These are phyloP conservation scores for Phyllosticta citriasiana DNA, from an alignment of 2,329 filamentous ascomycete genomes.

Conservation along the genomic window DNA sequence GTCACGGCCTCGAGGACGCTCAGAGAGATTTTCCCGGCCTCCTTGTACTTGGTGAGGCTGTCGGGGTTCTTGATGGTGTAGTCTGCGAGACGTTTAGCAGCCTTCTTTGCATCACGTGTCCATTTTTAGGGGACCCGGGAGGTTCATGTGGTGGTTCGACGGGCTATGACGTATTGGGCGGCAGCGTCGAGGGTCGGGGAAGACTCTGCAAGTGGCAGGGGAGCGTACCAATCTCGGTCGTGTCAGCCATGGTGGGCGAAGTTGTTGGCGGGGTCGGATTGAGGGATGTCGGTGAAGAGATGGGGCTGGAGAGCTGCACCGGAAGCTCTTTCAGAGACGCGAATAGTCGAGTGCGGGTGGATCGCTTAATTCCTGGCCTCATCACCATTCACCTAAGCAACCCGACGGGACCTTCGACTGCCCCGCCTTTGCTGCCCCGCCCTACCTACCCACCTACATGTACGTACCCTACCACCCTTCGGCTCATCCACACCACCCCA, in stretches of 20 bases:
- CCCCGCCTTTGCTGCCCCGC: not conserved
- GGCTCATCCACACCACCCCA: not conserved
- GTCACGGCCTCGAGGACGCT: constrained; percentile 83
- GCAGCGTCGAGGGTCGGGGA: not conserved
- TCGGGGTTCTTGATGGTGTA: constrained; percentile 86
- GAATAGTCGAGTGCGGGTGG: not conserved
- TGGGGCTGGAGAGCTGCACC: not conserved
- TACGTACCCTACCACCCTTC: not conserved
- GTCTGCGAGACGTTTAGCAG: constrained; percentile 42
- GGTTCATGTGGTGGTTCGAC: not conserved
- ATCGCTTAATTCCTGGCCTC: not conserved
- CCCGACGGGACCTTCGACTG: not conserved
- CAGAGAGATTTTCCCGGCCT: constrained; percentile 86
- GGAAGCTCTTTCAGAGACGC: constrained; percentile 2
- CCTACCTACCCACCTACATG: not conserved
- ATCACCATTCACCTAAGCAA: not conserved
- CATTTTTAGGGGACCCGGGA: not conserved
- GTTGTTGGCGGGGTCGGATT: not conserved
- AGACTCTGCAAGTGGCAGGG: not conserved
- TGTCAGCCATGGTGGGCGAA: constrained; percentile 8
- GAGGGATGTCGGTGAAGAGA: not conserved
- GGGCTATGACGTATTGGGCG: constrained; percentile 9
- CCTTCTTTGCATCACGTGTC: not conserved
- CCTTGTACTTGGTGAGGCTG: constrained; percentile 98
- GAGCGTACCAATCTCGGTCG: constrained; percentile 3